Base-by-base conservation (phyloP, 371 early-diverging fungal genomes). In the Batrachochytrium dendrobatidis region DNA sequence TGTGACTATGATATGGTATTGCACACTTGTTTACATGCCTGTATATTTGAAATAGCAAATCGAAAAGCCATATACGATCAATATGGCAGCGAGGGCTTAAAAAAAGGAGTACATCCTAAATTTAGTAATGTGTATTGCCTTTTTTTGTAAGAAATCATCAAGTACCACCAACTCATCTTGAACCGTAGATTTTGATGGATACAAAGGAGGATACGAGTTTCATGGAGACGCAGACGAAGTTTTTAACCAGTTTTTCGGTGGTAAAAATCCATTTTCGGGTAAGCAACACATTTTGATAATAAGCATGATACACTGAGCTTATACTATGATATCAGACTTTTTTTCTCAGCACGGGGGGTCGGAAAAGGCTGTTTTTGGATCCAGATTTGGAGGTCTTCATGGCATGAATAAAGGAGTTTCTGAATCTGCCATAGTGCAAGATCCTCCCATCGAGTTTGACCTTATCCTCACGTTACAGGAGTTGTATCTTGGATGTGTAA, bases 11-110 rank as follows among this genome's bases (percentile, higher is more conserved):
- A n/a, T n/a, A n/a, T n/a, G n/a, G n/a, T n/a, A n/a, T n/a, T n/a
- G n/a, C n/a, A n/a, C n/a, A n/a, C n/a, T n/a, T n/a, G n/a, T n/a
- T n/a, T n/a, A n/a, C n/a, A n/a, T n/a, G n/a, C n/a, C n/a, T n/a
- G n/a, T n/a, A n/a, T n/a, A n/a, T n/a, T 55, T 6, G 6, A 31
- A 3, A 25, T 35, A 78, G 81, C 66, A 30, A 64, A 80, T 52
- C 67, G 76, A 39, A 67, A 77, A 59, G 75, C 77, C 4, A 60
- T 76, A 22, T 84, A 83, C 55, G 86, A 86, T 60, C 73, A 73
- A 53, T 81, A 72, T 56, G 80, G 80, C 8, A 59, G 55, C 5
- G 73, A 74, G 29, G 82, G 77, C 22, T 58, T 80, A 35, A 67
- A 58, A 34, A 67, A 75, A 34, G 82, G 80, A 3, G 72, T 79